A percentile compares a stretch with the other conserved stretches of the same genome.
Evolutionary conservation across 805 yeast species (phyloP).

Genomic region (Wickerhamiella brachini): DNA sequence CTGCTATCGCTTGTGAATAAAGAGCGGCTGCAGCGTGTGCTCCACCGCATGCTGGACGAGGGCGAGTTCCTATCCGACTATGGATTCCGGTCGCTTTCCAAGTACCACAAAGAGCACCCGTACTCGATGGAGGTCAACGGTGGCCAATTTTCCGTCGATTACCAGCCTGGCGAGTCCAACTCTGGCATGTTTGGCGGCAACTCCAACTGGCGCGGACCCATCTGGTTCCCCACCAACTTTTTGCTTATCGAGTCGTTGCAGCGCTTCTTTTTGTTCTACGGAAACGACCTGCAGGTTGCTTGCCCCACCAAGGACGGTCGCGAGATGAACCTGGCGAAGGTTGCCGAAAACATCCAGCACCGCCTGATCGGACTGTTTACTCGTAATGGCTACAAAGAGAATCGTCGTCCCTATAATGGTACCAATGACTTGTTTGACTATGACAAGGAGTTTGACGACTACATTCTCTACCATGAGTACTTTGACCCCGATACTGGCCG

Average conservation of each 20-base stretch:
- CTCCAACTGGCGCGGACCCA: slow-evolving; percentile 95
- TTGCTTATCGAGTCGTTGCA: slow-evolving; percentile 75
- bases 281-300: slow-evolving; percentile 70
- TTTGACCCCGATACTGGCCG: slow-evolving; percentile 92
- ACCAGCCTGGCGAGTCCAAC: slow-evolving; percentile 38
- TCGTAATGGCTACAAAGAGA: slow-evolving; percentile 37
- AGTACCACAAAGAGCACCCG: slow-evolving; percentile 73
- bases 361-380: slow-evolving; percentile 70
- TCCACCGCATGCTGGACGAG: slow-evolving; percentile 73
- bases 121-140: slow-evolving; percentile 76
- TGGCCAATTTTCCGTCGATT: slow-evolving; percentile 34
- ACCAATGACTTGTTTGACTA: slow-evolving; percentile 30
- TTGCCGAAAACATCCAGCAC: slow-evolving; percentile 82
- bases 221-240: slow-evolving; percentile 91
- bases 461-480: slow-evolving; percentile 70
- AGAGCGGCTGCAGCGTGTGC: slow-evolving; percentile 62
- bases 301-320: slow-evolving; percentile 54
- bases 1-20: slow-evolving; percentile 67
- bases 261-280: slow-evolving; percentile 77
- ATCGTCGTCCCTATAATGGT: slow-evolving; percentile 68
- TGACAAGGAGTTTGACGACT: slow-evolving; percentile 62
- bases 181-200: slow-evolving; percentile 94
- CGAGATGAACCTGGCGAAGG: slow-evolving; percentile 25
- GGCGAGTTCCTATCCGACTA: slow-evolving; percentile 69
- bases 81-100: slow-evolving; percentile 82